A percentile compares a stretch with the other conserved stretches of the same genome.
These are phyloP conservation scores for Beauveria sp. DNA, from an alignment of 2,329 filamentous ascomycete species.

Conservation along the genomic window DNA sequence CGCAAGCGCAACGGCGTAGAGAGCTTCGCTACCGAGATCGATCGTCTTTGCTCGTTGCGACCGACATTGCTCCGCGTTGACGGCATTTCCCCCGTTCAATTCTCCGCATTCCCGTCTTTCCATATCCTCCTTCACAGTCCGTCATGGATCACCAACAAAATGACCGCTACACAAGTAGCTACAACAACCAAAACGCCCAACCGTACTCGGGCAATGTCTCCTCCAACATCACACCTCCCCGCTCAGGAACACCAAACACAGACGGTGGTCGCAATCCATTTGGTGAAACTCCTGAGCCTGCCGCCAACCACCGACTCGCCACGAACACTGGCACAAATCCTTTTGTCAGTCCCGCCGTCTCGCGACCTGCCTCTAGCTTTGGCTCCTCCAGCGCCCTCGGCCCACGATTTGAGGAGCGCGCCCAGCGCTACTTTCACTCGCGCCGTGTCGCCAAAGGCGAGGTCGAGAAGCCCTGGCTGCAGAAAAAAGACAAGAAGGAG, in stretches of 20 bases:
- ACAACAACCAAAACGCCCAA: conserved; percentile 16
- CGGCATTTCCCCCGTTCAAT: background rate
- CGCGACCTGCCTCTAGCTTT: conserved; percentile 41
- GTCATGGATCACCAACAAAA: conserved; percentile 21
- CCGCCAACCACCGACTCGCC: conserved; percentile 25
- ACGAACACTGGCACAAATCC: conserved; percentile 29
- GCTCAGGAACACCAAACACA: conserved; percentile 35
- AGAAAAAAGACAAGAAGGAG: conserved; percentile 67
- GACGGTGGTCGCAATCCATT: conserved; percentile 33
- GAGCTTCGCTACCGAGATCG: background rate
- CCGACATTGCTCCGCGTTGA: background rate
- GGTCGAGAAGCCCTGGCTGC: conserved; percentile 68
- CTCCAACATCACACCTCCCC: conserved; percentile 31
- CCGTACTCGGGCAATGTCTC: conserved; percentile 30
- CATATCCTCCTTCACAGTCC: background rate
- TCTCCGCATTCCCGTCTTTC: background rate
- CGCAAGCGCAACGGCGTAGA: background rate
- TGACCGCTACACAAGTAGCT: conserved; percentile 19
- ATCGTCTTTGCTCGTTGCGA: background rate
- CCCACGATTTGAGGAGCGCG: conserved; percentile 28
- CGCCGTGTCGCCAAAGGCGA: conserved; percentile 64
- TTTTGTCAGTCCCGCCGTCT: conserved; percentile 37
- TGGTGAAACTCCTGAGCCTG: conserved; percentile 30
- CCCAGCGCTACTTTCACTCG: conserved; percentile 62
- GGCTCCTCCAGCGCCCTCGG: conserved; percentile 35